A percentile compares a stretch with the other conserved stretches of the same genome.
phyloP scores from a whole-genome alignment of 257 asterid species.

The Verbena officinalis region DNA sequence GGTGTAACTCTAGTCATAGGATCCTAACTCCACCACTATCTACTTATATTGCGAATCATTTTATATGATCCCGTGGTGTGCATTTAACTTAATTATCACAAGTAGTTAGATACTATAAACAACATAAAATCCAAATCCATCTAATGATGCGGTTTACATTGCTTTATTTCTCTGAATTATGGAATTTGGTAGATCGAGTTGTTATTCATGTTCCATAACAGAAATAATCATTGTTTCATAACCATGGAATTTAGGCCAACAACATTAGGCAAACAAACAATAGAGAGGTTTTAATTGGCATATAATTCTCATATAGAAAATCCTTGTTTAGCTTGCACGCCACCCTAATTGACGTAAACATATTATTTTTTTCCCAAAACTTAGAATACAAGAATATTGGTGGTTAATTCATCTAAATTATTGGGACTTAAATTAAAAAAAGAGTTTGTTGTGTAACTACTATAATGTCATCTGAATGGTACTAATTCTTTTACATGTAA shows the following conservation, averaged over 20 bases:
- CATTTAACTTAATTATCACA: no score
- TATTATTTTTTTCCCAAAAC: background rate
- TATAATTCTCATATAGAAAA: background rate
- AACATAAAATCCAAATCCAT: no score
- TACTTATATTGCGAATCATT: no score
- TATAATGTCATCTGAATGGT: background rate
- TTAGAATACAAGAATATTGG: background rate
- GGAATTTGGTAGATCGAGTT: background rate
- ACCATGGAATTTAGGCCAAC: slow-evolving; percentile 17
- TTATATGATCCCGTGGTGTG: no score
- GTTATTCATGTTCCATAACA: background rate
- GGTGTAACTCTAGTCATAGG: no score
- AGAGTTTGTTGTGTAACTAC: background rate
- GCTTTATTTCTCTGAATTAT: background rate
- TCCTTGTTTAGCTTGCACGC: slow-evolving; percentile 33
- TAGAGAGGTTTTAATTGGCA: background rate
- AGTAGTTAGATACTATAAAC: no score
- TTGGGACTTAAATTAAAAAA: no score
- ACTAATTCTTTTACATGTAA: background rate
- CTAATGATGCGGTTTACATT: background rate
- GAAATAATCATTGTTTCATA: background rate
- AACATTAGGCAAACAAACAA: slow-evolving; percentile 20
- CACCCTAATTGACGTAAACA: slow-evolving; percentile 6
- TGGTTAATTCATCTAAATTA: slow-evolving; percentile 2
- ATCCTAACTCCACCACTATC: no score